These are phyloP conservation scores for Uronychia binucleata DNA, from an alignment of 73 alveolate genomes.

Conservation along the genomic window DNA sequence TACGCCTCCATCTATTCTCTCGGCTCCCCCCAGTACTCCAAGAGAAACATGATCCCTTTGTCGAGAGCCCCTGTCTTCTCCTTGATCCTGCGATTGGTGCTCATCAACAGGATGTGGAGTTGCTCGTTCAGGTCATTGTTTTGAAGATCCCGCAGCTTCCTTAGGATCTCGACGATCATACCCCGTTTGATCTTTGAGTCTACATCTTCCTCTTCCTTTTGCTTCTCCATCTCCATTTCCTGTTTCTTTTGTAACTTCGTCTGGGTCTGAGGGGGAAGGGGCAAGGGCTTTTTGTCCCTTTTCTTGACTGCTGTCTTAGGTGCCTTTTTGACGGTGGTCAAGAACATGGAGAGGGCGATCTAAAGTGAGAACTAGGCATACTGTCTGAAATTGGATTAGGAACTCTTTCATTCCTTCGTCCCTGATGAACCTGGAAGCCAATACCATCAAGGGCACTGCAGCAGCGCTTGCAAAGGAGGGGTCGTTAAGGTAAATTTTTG, in stretches of 20 bases:
- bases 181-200: slow-evolving; percentile 53
- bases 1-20: slow-evolving; percentile 51
- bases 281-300: not conserved
- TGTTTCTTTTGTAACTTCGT: not conserved
- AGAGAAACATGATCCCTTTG: slow-evolving; percentile 78
- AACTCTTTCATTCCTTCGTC: slow-evolving; percentile 42
- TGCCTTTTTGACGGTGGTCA: not conserved
- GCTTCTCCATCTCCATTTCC: slow-evolving; percentile 19
- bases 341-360: not conserved
- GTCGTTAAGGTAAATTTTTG: slow-evolving; percentile 63
- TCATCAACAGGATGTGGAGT: slow-evolving; percentile 65
- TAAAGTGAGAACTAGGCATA: not conserved
- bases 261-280: not conserved
- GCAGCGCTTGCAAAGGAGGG: slow-evolving; percentile 30
- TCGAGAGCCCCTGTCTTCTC: slow-evolving; percentile 59
- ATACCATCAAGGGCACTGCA: slow-evolving; percentile 30
- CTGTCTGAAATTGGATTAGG: slow-evolving; percentile 22
- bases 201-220: slow-evolving; percentile 55
- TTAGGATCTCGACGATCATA: slow-evolving; percentile 50
- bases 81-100: slow-evolving; percentile 59
- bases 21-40: slow-evolving; percentile 80
- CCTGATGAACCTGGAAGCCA: slow-evolving; percentile 36
- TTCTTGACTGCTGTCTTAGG: not conserved
- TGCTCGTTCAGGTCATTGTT: slow-evolving; percentile 60
- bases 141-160: slow-evolving; percentile 55